Conservation (phyloP, 1,284 basidiomycete genomes). For the Mycocalia duriaeana region DNA sequence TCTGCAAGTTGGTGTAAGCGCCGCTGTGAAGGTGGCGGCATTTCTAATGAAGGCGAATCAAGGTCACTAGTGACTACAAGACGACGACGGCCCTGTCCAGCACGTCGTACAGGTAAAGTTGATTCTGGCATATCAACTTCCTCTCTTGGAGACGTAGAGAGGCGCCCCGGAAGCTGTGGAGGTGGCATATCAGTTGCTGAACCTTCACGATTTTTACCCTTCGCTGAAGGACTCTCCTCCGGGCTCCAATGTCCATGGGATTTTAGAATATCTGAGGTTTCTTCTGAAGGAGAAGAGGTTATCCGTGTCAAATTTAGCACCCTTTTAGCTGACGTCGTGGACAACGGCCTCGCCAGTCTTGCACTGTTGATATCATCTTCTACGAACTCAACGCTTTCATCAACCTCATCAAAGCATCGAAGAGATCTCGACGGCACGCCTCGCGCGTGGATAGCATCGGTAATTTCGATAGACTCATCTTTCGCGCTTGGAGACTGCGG, state of each 20-base stretch:
- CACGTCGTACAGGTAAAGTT: conserved; percentile 52
- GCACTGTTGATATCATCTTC: no score
- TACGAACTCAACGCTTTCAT: conserved; percentile 21
- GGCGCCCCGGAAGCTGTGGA: conserved; percentile 32
- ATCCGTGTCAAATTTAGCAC: background rate
- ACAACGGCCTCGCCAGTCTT: no score
- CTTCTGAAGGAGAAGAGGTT: background rate
- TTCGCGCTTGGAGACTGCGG: background rate
- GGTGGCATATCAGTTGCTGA: conserved; percentile 29
- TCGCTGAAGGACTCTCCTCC: background rate
- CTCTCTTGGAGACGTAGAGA: conserved; percentile 11
- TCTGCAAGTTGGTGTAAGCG: conserved; percentile 35
- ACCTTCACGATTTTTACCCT: background rate
- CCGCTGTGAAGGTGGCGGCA: conserved; percentile 34
- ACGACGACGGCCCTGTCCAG: conserved; percentile 31
- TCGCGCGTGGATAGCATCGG: conserved; percentile 5
- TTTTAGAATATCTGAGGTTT: background rate
- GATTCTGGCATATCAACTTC: conserved; percentile 31
- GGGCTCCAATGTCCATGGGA: background rate
- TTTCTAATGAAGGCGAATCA: conserved; percentile 36
- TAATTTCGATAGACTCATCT: conserved; percentile 21
- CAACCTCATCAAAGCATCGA: conserved; percentile 13
- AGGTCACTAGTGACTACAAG: conserved; percentile 25
- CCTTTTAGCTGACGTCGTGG: background rate
- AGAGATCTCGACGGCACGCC: background rate